Conservation (phyloP, 1,284 basidiomycete genomes). For the Melampsora americana region DNA sequence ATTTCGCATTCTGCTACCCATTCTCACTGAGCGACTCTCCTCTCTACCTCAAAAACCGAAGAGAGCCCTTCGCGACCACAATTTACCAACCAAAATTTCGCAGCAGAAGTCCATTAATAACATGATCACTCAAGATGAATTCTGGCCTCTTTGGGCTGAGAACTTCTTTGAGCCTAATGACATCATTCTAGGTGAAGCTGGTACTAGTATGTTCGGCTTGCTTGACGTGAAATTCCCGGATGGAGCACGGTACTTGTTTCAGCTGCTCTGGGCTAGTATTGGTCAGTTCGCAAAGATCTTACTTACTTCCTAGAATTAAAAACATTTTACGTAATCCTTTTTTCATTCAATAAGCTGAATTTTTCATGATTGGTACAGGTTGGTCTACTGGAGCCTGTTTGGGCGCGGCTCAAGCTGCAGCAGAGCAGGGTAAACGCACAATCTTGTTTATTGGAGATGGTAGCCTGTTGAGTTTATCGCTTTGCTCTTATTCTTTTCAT, state of each 20-base stretch:
- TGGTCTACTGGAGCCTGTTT: slow-evolving; percentile 70
- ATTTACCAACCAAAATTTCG: slow-evolving; percentile 42
- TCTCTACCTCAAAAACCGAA: slow-evolving; percentile 16
- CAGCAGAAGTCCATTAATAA: slow-evolving; percentile 33
- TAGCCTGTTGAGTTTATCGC: not conserved
- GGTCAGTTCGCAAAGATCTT: not conserved
- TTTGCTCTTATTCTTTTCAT: not conserved
- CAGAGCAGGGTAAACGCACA: slow-evolving; percentile 63
- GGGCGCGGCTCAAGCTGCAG: slow-evolving; percentile 73
- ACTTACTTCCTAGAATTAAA: no score
- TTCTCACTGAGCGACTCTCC: slow-evolving; percentile 47
- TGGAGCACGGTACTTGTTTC: slow-evolving; percentile 52
- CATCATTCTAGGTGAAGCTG: slow-evolving; percentile 77
- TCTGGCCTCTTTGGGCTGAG: slow-evolving; percentile 74
- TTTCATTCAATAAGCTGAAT: no score
- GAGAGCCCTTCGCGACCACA: slow-evolving; percentile 45
- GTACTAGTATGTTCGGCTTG: slow-evolving; percentile 55
- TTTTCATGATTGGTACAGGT: slow-evolving; percentile 58
- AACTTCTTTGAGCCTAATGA: slow-evolving; percentile 70
- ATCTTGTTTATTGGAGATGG: slow-evolving; percentile 84
- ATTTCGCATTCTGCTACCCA: slow-evolving; percentile 50
- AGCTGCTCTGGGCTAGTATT: slow-evolving; percentile 73
- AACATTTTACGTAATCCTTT: no score
- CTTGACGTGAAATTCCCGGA: slow-evolving; percentile 47
- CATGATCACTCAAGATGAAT: slow-evolving; percentile 53